Evolutionary conservation across 495 filamentous ascomycete genomes (phyloP), one percentile per base, ranked within the genome.

Genomic region (Aspergillus sparsus): DNA sequence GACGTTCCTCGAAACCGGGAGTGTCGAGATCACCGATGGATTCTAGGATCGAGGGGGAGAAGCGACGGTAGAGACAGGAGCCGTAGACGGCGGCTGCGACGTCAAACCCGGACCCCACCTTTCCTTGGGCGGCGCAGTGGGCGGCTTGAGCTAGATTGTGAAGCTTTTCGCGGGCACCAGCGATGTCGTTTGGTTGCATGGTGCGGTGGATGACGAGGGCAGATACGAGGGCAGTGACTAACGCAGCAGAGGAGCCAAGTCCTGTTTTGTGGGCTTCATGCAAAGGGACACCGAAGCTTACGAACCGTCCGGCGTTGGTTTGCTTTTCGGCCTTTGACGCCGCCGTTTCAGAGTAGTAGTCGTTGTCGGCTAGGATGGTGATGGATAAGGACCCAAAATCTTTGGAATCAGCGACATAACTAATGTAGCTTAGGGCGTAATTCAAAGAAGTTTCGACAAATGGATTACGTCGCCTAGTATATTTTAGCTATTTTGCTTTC

Each of bases 61-160:
- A 98, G 32, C 94, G 89, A 18, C 87, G 83, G 80, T 98, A 98
- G 7, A 89, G 75, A 67, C 91, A 96, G 16, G 89, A 90, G 12
- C 94, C 94, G 67, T 92, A 96, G 37, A 94, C 89, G 10, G 94
- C 94, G 37, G 89, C 85, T 1, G 93, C 95, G n/a, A 98, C 89
- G 71, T 98, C 94, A 66, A 98, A 98, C 32, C 94, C 94, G 3
- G 89, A 93, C 49, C 94, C 94, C 6, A 98, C 86, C 72, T 98
- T 98, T 21, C 94, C 94, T 74, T 98, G 94, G 0, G 94, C 94
- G 3, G 93, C 91, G 70, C 93, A 97, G 76, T 98, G 94, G 1
- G 92, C 88, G 6, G 89, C 88, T 76, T 98, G 94, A 7, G 93
- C 86, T 35, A 98, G 83, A 71, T 97, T 97, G 76, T 98, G 95